Conservation (phyloP, 768 basidiomycete species). For the Ephemerocybe angulata region DNA sequence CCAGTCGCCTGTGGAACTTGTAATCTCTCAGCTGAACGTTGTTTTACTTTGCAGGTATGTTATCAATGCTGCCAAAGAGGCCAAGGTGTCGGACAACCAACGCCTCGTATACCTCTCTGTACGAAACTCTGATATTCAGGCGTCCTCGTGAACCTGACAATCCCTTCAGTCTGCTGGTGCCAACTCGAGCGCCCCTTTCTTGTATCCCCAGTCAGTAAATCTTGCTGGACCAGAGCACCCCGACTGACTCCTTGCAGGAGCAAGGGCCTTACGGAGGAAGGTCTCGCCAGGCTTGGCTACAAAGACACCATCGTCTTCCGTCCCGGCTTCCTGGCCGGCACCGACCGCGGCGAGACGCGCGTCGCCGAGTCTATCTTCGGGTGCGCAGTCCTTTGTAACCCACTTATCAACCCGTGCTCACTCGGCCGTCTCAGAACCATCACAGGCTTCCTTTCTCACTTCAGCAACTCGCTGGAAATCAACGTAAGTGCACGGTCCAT, state of each 20-base stretch:
- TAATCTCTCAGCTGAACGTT: neutral
- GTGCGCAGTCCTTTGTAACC: conserved; percentile 28
- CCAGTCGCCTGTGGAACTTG: no score
- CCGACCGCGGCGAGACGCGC: conserved; percentile 40
- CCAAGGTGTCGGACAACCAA: conserved; percentile 52
- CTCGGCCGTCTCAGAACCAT: conserved; percentile 29
- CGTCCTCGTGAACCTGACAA: neutral
- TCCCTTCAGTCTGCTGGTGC: conserved; percentile 44
- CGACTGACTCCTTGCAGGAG: conserved; percentile 37
- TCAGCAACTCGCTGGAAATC: conserved; percentile 41
- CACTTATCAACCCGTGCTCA: neutral
- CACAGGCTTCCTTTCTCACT: conserved; percentile 31
- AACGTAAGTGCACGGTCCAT: conserved; percentile 30
- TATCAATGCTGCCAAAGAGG: conserved; percentile 66
- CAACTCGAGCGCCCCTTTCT: conserved; percentile 42
- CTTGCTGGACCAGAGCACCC: neutral
- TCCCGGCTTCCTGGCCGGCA: conserved; percentile 51
- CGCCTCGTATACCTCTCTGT: conserved; percentile 72
- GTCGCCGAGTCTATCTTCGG: conserved; percentile 37
- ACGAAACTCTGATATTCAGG: no score
- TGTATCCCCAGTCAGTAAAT: conserved; percentile 45
- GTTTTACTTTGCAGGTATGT: conserved; percentile 50
- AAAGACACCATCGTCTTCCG: conserved; percentile 67
- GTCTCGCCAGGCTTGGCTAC: conserved; percentile 64
- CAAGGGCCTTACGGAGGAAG: conserved; percentile 74